Evolutionary conservation across 305 asterid species (phyloP).

Genomic region (Fraxinus velutina): DNA sequence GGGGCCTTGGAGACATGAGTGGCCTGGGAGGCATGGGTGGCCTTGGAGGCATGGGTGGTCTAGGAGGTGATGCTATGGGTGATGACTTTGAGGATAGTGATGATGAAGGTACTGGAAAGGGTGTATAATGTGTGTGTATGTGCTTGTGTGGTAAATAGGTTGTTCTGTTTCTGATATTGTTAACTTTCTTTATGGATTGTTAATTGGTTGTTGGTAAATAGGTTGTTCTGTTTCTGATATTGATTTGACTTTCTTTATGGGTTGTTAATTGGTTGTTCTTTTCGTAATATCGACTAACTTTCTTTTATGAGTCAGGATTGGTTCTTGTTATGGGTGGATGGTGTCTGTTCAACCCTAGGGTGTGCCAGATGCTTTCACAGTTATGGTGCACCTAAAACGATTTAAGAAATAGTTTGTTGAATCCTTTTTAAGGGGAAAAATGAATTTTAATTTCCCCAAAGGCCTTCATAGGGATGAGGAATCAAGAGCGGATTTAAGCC

Average conservation of each 20-base stretch:
- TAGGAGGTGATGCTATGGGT: slow-evolving; percentile 28
- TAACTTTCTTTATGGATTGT: too few relatives aligned
- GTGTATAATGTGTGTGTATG: neutral
- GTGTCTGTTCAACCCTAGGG: neutral
- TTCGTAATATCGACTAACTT: neutral
- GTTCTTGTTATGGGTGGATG: neutral
- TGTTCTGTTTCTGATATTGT: neutral
- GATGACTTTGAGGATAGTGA: slow-evolving; percentile 77
- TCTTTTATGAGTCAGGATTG: neutral
- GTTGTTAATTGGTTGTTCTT: neutral
- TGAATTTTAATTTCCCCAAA: neutral
- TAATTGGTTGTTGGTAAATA: too few relatives aligned
- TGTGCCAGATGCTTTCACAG: neutral
- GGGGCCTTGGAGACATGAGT: slow-evolving; percentile 17
- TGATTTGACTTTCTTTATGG: neutral
- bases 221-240: neutral
- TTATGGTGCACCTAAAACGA: neutral
- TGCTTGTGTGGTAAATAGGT: neutral
- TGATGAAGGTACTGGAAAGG: slow-evolving; percentile 62
- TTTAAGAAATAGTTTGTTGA: neutral
- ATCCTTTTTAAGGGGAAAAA: neutral
- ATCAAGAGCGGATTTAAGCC: neutral
- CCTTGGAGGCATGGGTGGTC: slow-evolving; percentile 42
- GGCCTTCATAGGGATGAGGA: neutral
- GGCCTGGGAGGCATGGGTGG: slow-evolving; percentile 47